Conservation (phyloP, 2,329 filamentous ascomycete genomes). For the Xylaria sp. region DNA sequence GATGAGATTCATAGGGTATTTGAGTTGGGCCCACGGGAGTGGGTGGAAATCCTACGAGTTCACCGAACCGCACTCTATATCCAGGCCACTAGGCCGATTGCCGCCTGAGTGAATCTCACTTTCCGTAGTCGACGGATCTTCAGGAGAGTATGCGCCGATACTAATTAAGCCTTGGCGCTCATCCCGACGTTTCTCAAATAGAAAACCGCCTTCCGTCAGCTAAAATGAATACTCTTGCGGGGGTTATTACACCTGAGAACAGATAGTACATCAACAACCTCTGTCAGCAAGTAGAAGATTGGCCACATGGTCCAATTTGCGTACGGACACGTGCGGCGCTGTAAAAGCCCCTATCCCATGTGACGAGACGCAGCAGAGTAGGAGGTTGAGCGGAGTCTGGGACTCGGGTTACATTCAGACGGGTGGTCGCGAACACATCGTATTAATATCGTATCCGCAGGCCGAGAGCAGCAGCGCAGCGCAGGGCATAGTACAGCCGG, state of each 20-base stretch:
- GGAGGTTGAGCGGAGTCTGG: neutral
- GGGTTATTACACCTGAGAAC: no score
- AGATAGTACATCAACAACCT: no score
- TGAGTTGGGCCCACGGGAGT: neutral
- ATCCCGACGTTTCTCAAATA: no score
- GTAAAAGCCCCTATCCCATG: no score
- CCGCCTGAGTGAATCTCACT: neutral
- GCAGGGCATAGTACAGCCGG: neutral
- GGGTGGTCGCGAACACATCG: neutral
- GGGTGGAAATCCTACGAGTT: neutral
- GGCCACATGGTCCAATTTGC: no score
- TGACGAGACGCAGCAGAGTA: neutral
- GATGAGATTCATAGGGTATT: neutral
- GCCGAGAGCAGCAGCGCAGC: neutral
- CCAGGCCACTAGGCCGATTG: neutral
- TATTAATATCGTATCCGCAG: slow-evolving; percentile 11
- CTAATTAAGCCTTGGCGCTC: no score
- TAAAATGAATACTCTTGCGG: no score
- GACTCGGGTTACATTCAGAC: neutral
- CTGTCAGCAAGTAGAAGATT: no score
- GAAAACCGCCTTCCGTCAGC: no score
- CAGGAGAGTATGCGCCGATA: no score
- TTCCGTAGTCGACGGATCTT: neutral
- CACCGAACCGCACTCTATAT: neutral
- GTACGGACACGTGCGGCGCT: no score